Percentiles rank a stretch among this genome's conserved stretches.
phyloP scores from a whole-genome alignment of 192 early-diverging fungal species.

The Allomyces javanicus region DNA sequence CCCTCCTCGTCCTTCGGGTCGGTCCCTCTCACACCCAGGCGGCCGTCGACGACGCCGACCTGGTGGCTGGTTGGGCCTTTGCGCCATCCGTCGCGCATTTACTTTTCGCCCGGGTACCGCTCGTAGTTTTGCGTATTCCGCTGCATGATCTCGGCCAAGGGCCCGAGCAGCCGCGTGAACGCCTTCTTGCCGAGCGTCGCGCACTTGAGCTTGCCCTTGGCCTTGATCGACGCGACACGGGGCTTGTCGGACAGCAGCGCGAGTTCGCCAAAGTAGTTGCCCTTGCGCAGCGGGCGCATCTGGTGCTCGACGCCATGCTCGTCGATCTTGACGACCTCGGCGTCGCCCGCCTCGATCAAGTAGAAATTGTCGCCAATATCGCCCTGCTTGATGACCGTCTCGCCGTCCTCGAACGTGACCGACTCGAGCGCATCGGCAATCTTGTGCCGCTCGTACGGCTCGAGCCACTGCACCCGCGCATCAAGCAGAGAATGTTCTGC shows the following conservation, averaged over 20 bases:
- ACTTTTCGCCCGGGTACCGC: constrained; percentile 9
- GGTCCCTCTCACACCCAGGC: too few relatives aligned
- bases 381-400: constrained; percentile 75
- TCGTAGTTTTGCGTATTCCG: constrained; percentile 84
- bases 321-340: constrained; percentile 58
- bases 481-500: too few relatives aligned
- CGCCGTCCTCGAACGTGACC: constrained; percentile 63
- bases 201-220: constrained; percentile 78
- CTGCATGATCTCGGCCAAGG: constrained; percentile 86
- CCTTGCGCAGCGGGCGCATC: constrained; percentile 49
- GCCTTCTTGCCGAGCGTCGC: constrained; percentile 88
- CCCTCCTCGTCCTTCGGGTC: too few relatives aligned
- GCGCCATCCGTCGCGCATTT: too few relatives aligned
- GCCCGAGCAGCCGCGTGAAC: constrained; percentile 84
- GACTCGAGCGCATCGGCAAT: constrained; percentile 95
- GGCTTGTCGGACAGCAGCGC: constrained; percentile 89
- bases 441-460: constrained; percentile 82
- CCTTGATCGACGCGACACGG: constrained; percentile 69
- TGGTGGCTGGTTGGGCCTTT: too few relatives aligned
- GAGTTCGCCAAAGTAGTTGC: constrained; percentile 95
- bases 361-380: constrained; percentile 87
- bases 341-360: constrained; percentile 84
- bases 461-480: too few relatives aligned
- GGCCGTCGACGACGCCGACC: too few relatives aligned
- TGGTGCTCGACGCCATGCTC: constrained; percentile 57